Percentiles rank a stretch among this genome's conserved stretches.
phyloP scores from a whole-genome alignment of 805 yeast genomes.

The Monosporozyma siamensis region DNA sequence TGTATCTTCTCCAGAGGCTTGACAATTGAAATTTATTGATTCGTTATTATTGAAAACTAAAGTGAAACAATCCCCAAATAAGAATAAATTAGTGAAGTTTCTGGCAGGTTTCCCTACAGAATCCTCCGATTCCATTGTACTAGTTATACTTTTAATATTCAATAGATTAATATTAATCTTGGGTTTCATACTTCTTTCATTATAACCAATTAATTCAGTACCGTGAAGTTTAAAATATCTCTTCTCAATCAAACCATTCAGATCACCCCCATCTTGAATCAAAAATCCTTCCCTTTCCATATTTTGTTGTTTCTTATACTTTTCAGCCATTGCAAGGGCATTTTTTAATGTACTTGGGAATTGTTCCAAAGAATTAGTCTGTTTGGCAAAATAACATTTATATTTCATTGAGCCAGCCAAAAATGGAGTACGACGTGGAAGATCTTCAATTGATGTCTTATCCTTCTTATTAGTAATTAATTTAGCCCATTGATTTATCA shows the following conservation, averaged over 20 bases:
- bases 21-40: slow-evolving; percentile 77
- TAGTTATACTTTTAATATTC: slow-evolving; percentile 44
- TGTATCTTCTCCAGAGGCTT: slow-evolving; percentile 46
- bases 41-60: slow-evolving; percentile 73
- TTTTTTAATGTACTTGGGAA: slow-evolving; percentile 62
- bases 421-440: slow-evolving; percentile 40
- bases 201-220: slow-evolving; percentile 63
- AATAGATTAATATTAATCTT: slow-evolving; percentile 68
- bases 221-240: slow-evolving; percentile 71
- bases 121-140: slow-evolving; percentile 21
- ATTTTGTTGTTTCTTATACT: slow-evolving; percentile 29
- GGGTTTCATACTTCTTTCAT: slow-evolving; percentile 57
- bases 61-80: slow-evolving; percentile 67
- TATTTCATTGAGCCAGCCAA: slow-evolving; percentile 58
- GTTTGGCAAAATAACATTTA: slow-evolving; percentile 60
- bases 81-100: slow-evolving; percentile 62
- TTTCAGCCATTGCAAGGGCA: slow-evolving; percentile 36
- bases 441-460: neutral
- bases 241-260: slow-evolving; percentile 53
- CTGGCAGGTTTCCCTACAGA: slow-evolving; percentile 33
- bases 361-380: slow-evolving; percentile 48
- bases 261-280: slow-evolving; percentile 89
- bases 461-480: slow-evolving; percentile 1
- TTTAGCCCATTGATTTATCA: slow-evolving; percentile 68
- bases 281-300: slow-evolving; percentile 54